phyloP scores from a whole-genome alignment of 805 yeast genomes.

The Wickerhamiella bombiphila region DNA sequence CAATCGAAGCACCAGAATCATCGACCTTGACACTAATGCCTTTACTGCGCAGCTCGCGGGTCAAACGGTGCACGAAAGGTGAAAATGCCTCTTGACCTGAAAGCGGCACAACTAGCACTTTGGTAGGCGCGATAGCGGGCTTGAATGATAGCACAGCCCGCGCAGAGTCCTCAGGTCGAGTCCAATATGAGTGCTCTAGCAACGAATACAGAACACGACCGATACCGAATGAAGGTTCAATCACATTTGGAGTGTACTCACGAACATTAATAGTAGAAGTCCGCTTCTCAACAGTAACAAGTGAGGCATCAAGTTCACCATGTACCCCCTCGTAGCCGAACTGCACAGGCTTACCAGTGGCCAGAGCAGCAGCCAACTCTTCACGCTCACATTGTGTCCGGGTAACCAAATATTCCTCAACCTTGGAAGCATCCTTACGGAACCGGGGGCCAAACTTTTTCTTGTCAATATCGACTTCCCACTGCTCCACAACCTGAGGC shows the following conservation, averaged over 20 bases:
- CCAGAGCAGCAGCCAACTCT: constrained; percentile 54
- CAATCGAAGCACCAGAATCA: constrained; percentile 93
- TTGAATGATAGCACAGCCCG: constrained; percentile 88
- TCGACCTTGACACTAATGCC: constrained; percentile 92
- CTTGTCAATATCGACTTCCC: constrained; percentile 77
- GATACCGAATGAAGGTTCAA: constrained; percentile 98
- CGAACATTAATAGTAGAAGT: constrained; percentile 79
- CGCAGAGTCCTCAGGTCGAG: constrained; percentile 76
- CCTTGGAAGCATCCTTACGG: constrained; percentile 91
- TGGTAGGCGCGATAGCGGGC: constrained; percentile 94
- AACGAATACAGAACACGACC: constrained; percentile 91
- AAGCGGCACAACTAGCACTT: constrained; percentile 88
- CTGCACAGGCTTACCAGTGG: constrained; percentile 43
- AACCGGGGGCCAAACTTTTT: constrained; percentile 96
- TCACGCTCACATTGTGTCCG: constrained; percentile 80
- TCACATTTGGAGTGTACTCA: constrained; percentile 92
- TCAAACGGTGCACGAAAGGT: constrained; percentile 58
- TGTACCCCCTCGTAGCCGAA: constrained; percentile 54
- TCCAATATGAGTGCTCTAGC: constrained; percentile 92
- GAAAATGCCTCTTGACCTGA: constrained; percentile 68
- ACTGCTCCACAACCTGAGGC: constrained; percentile 70
- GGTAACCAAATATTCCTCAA: constrained; percentile 60
- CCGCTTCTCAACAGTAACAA: constrained; percentile 62
- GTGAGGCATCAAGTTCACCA: constrained; percentile 57
- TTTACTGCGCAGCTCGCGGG: constrained; percentile 54